Evolutionary conservation across 306 rosid species (phyloP).

Genomic region (Elaeagnus macrophylla): DNA sequence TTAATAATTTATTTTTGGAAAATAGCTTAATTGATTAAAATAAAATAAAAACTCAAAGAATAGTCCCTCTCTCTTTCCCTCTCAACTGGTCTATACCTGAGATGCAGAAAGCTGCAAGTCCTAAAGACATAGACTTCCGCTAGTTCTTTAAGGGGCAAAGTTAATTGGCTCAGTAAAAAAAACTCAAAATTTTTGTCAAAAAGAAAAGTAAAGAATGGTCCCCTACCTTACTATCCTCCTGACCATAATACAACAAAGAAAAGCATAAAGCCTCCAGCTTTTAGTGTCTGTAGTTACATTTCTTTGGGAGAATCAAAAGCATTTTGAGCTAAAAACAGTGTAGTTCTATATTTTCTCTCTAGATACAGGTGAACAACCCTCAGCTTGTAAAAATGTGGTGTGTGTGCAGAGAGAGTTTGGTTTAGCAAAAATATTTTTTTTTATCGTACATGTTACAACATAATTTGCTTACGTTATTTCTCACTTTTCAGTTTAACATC

Average conservation of each 20-base stretch:
- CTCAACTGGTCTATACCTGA: constrained; percentile 39
- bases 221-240: constrained; percentile 30
- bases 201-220: constrained; percentile 41
- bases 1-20: constrained; percentile 17
- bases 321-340: constrained; percentile 32
- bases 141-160: constrained; percentile 42
- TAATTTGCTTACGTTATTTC: too few relatives aligned
- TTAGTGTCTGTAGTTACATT: constrained; percentile 50
- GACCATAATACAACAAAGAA: constrained; percentile 38
- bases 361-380: constrained; percentile 29
- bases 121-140: constrained; percentile 48
- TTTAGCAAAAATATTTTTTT: too few relatives aligned
- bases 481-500: too few relatives aligned
- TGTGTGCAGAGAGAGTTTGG: constrained; percentile 30
- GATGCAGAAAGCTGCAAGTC: constrained; percentile 39
- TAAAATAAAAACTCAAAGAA: constrained; percentile 25
- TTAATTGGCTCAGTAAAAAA: constrained; percentile 38
- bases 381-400: constrained; percentile 40
- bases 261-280: constrained; percentile 50
- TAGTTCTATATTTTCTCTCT: constrained; percentile 17
- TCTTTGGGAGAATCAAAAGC: constrained; percentile 67
- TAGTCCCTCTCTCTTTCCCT: constrained; percentile 8
- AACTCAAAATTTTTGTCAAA: constrained; percentile 6
- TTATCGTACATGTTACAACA: too few relatives aligned
- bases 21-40: constrained; percentile 17